These are phyloP conservation scores for Vigna radiata DNA, from an alignment of 306 rosid genomes.

Conservation along the genomic window DNA sequence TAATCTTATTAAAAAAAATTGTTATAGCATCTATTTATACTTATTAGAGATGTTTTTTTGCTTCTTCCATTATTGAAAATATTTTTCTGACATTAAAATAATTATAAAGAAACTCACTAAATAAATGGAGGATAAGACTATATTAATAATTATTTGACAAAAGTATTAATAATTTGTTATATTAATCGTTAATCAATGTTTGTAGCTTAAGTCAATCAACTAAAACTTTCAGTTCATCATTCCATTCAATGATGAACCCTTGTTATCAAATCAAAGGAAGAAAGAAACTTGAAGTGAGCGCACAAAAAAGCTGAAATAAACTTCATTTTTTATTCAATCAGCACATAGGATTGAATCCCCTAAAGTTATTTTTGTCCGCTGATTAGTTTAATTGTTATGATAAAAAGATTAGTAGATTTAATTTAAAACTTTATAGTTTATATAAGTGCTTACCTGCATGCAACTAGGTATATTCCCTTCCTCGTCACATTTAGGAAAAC, in stretches of 20 bases:
- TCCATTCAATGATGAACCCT: conserved; percentile 34
- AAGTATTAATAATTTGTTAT: neutral
- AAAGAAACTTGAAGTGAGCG: conserved; percentile 36
- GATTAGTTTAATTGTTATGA: neutral
- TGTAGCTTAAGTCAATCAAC: conserved; percentile 9
- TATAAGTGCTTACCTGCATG: neutral
- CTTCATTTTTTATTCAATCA: neutral
- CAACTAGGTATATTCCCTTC: neutral
- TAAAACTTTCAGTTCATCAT: neutral
- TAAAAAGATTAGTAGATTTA: neutral
- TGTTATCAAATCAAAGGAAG: conserved; percentile 1
- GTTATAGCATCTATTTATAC: neutral
- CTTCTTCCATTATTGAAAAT: neutral
- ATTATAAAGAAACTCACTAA: conserved; percentile 27
- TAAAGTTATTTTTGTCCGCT: neutral
- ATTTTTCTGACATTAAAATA: neutral
- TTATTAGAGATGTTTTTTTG: neutral
- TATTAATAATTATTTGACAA: conserved; percentile 7
- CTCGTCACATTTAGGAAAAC: too few relatives aligned
- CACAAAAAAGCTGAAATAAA: neutral
- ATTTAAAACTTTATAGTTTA: neutral
- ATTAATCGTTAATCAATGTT: neutral
- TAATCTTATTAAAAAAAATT: too few relatives aligned
- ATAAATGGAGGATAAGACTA: neutral
- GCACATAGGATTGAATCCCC: neutral